A percentile compares a stretch with the other conserved stretches of the same genome.
phyloP scores from a whole-genome alignment of 2,329 filamentous ascomycete genomes.

The Fusarium sp. region DNA sequence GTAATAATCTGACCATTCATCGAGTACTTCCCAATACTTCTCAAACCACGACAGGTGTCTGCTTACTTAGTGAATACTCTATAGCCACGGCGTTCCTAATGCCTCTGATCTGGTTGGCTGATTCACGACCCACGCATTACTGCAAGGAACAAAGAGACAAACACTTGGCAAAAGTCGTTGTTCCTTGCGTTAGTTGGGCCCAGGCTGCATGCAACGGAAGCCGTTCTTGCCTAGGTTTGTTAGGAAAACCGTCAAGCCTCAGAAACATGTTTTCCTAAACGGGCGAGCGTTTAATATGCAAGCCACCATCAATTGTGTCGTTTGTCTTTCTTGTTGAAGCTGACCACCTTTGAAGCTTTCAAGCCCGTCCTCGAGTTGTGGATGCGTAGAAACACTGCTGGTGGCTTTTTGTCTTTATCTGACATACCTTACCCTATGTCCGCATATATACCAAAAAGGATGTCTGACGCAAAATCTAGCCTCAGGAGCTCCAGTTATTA shows the following conservation, averaged over 20 bases:
- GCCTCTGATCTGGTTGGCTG: constrained; percentile 1
- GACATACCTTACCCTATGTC: background rate
- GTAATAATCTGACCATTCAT: background rate
- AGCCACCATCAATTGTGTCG: constrained; percentile 8
- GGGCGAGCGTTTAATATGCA: constrained; percentile 16
- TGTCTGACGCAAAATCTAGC: background rate
- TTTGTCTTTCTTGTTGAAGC: constrained; percentile 12
- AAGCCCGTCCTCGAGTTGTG: background rate
- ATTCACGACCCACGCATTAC: constrained; percentile 11
- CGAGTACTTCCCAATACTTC: background rate
- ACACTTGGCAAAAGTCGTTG: constrained; percentile 14
- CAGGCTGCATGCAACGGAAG: background rate
- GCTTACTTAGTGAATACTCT: constrained; percentile 9
- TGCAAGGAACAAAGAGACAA: constrained; percentile 27
- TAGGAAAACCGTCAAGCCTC: constrained; percentile 32
- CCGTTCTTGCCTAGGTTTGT: background rate
- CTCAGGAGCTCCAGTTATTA: background rate
- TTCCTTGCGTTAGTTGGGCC: constrained; percentile 28
- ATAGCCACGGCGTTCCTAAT: constrained; percentile 20
- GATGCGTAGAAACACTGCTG: background rate
- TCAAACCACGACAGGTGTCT: background rate
- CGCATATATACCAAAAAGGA: background rate
- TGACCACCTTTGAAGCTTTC: constrained; percentile 9
- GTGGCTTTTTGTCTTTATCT: constrained; percentile 6
- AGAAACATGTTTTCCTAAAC: constrained; percentile 5